Evolutionary conservation across 2,329 filamentous ascomycete genomes (phyloP), one percentile per base, ranked within the genome.

Genomic region (Elsinoe necatrix): DNA sequence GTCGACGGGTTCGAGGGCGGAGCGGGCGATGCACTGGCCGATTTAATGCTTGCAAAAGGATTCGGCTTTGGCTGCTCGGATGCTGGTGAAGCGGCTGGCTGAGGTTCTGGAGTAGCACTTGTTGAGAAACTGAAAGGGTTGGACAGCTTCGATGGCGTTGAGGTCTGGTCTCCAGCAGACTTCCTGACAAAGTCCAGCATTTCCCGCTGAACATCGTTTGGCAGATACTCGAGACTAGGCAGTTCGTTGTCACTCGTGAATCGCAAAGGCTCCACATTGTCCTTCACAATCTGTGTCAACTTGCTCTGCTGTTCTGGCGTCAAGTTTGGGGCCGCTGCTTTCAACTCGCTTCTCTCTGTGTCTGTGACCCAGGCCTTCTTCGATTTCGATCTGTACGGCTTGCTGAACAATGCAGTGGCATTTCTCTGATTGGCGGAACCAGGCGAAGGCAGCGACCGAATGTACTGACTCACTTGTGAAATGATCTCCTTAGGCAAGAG

Each of bases 121-220:
- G 20, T 29, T 9, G 48, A 34, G 25, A 54, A 29, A 18, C 25
- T 31, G 48, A 57, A 57, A 12, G 20, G 25, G 18, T 45, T 57
- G 8, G 31, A 4, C 3, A 48, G 39, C 27, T 54, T 45, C 18
- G 45, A 11, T n/a, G 56, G 27, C 3, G 37, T 37, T n/a, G 20
- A 16, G 9, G 56, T 23, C 35, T 45, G 20, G n/a, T 39, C 12
- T 21, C 48, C 58, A 35, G 48, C 11, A 23, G 41, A 37, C 16
- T 23, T 48, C 14, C 55, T 54, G 14, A 57, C 54, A 37, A 58
- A 60, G 41, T 57, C 57, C 43, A 60, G 57, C 54, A 60, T 41
- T 31, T 58, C 35, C 6, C 50, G 43, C 20, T 60, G 59, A 12
- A 58, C 57, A 7, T 55, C 54, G 9, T 55, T 56, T 8, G 56